These are phyloP conservation scores for Eimeria brunetti DNA, from an alignment of 169 alveolate species.

Conservation along the genomic window DNA sequence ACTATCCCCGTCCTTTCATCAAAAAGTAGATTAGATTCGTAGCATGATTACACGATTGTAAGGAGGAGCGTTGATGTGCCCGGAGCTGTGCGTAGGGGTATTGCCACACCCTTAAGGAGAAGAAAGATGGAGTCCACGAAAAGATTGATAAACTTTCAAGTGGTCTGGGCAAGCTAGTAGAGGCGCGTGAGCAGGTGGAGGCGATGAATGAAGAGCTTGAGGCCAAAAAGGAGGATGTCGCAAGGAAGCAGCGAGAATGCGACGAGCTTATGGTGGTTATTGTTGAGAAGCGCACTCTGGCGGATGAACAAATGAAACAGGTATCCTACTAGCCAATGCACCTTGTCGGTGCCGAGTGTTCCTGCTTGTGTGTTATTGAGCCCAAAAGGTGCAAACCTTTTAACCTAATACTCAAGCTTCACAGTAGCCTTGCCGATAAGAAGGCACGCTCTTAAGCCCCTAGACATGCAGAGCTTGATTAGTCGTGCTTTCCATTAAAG, in stretches of 20 bases:
- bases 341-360: no score
- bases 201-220: conserved; percentile 93
- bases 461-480: neutral
- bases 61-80: neutral
- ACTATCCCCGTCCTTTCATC: neutral
- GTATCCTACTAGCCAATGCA: conserved; percentile 1
- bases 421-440: neutral
- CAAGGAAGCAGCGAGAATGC: conserved; percentile 93
- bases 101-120: conserved; percentile 82
- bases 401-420: neutral
- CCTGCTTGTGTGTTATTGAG: neutral
- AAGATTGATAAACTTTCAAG: conserved; percentile 91
- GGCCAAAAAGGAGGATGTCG: conserved; percentile 92
- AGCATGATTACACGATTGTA: neutral
- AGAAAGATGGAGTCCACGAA: conserved; percentile 92
- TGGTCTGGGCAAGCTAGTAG: conserved; percentile 95
- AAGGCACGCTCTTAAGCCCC: neutral
- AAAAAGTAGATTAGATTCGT: neutral
- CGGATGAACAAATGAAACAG: conserved; percentile 91
- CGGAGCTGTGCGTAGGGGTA: conserved; percentile 16
- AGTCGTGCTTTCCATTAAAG: neutral
- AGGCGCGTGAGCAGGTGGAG: conserved; percentile 93
- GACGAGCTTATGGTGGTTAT: conserved; percentile 94
- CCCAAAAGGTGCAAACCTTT: neutral
- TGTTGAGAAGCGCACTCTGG: conserved; percentile 91